Conservation (phyloP, 106 monocot species). For the Posidonia australis region DNA sequence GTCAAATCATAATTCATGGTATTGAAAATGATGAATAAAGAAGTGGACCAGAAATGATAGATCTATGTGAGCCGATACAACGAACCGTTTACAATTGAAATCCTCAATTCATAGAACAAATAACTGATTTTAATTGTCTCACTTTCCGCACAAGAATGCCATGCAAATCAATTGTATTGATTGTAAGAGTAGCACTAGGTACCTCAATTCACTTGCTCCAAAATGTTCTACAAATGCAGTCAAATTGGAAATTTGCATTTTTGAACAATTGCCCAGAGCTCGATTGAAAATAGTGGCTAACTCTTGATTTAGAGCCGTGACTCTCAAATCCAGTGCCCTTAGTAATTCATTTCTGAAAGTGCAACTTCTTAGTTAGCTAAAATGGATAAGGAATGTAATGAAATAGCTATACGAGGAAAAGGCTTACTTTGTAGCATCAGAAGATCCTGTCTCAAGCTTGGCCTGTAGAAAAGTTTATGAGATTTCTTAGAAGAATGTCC, state of each 20-base stretch:
- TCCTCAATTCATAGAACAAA: too few species aligned
- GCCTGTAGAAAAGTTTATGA: constrained; percentile 35
- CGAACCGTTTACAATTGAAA: too few species aligned
- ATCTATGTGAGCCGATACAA: too few species aligned
- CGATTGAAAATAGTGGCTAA: constrained; percentile 27
- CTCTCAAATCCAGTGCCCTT: constrained; percentile 60
- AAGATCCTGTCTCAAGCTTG: constrained; percentile 46
- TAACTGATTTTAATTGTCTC: too few species aligned
- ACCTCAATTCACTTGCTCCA: constrained; percentile 65
- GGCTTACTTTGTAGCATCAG: constrained; percentile 71
- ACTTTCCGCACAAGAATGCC: too few species aligned
- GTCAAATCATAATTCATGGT: too few species aligned
- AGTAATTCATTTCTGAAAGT: constrained; percentile 68
- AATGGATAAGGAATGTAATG: background rate
- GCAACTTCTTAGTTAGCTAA: constrained; percentile 6
- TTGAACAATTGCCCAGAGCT: constrained; percentile 45
- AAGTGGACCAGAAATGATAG: too few species aligned
- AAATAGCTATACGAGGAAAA: background rate
- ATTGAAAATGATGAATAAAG: too few species aligned
- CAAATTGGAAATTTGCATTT: constrained; percentile 47
- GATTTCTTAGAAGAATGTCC: background rate
- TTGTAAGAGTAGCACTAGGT: background rate
- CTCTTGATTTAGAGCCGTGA: constrained; percentile 59
- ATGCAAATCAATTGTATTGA: too few species aligned
- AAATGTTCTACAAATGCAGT: constrained; percentile 62